These are phyloP conservation scores for Pseudogymnoascus sp. DNA, from an alignment of 2,329 filamentous ascomycete species.

Conservation along the genomic window DNA sequence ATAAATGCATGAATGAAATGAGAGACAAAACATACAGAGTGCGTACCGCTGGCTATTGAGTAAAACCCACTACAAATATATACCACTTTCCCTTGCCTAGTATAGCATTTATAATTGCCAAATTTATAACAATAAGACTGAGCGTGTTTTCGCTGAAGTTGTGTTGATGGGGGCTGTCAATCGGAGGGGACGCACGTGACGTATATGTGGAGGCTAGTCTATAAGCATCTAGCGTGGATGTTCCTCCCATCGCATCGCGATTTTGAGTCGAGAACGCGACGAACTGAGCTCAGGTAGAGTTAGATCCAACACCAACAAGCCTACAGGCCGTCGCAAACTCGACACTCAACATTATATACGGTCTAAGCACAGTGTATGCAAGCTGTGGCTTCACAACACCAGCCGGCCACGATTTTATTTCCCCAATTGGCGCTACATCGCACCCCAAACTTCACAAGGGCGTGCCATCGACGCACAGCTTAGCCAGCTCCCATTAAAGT, in stretches of 20 bases:
- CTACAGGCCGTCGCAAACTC: neutral
- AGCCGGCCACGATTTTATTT: neutral
- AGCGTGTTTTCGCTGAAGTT: neutral
- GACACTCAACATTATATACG: neutral
- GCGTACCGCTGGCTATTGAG: no score
- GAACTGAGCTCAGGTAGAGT: neutral
- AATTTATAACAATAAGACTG: neutral
- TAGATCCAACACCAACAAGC: neutral
- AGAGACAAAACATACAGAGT: neutral
- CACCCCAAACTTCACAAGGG: neutral
- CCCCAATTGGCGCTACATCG: neutral
- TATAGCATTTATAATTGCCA: neutral
- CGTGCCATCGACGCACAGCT: neutral
- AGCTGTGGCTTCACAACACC: neutral
- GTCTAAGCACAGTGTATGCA: neutral
- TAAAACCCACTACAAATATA: neutral
- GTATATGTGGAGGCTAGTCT: neutral
- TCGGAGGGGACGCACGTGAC: neutral
- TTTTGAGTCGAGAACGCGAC: conserved; percentile 9
- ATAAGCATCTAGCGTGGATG: neutral
- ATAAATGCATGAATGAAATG: neutral
- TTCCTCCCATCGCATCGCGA: conserved; percentile 7
- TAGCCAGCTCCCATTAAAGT: neutral
- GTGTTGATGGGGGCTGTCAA: neutral
- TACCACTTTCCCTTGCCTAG: neutral